Percentiles rank a stretch among this genome's conserved stretches.
These are phyloP conservation scores for Colletotrichum sp. DNA, from an alignment of 2,329 filamentous ascomycete genomes.

Conservation along the genomic window DNA sequence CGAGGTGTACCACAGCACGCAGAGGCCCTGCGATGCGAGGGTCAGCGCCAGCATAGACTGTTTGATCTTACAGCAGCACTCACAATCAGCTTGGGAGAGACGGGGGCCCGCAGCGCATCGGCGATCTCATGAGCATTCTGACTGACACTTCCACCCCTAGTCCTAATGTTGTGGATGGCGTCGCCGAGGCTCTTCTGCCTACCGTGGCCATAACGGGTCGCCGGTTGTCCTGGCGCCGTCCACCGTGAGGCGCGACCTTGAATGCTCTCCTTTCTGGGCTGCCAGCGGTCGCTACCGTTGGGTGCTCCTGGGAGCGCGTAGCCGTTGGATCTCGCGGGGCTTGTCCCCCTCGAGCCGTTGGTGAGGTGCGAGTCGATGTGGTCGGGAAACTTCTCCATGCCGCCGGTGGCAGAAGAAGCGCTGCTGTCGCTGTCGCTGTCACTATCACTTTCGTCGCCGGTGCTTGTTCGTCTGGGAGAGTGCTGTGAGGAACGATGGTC, in stretches of 20 bases:
- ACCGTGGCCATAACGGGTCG: slow-evolving; percentile 53
- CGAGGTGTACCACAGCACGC: slow-evolving; percentile 91
- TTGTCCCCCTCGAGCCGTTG: slow-evolving; percentile 22
- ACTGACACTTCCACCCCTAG: slow-evolving; percentile 82
- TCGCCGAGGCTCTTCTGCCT: slow-evolving; percentile 89
- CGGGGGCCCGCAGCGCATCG: slow-evolving; percentile 85
- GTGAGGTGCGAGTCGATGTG: slow-evolving; percentile 45
- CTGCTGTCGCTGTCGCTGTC: slow-evolving; percentile 21
- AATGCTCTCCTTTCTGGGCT: slow-evolving; percentile 61
- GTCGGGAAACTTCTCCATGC: slow-evolving; percentile 65
- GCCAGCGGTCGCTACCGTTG: slow-evolving; percentile 61
- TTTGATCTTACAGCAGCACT: slow-evolving; percentile 26
- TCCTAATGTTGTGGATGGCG: slow-evolving; percentile 83
- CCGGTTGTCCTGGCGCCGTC: slow-evolving; percentile 22
- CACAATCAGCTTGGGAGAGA: slow-evolving; percentile 90
- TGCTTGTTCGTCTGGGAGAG: slow-evolving; percentile 20
- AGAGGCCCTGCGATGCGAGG: slow-evolving; percentile 67
- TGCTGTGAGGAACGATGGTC: slow-evolving; percentile 30
- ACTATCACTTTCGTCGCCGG: background rate
- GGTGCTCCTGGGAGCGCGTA: slow-evolving; percentile 25
- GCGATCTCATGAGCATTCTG: slow-evolving; percentile 94
- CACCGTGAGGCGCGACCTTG: slow-evolving; percentile 43
- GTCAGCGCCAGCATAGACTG: background rate
- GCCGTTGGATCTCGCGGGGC: slow-evolving; percentile 31
- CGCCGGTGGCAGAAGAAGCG: slow-evolving; percentile 16